Percentiles rank a stretch among this genome's conserved stretches.
Evolutionary conservation across 176 grass and related monocot species (phyloP).

Genomic region (Typha latifolia): DNA sequence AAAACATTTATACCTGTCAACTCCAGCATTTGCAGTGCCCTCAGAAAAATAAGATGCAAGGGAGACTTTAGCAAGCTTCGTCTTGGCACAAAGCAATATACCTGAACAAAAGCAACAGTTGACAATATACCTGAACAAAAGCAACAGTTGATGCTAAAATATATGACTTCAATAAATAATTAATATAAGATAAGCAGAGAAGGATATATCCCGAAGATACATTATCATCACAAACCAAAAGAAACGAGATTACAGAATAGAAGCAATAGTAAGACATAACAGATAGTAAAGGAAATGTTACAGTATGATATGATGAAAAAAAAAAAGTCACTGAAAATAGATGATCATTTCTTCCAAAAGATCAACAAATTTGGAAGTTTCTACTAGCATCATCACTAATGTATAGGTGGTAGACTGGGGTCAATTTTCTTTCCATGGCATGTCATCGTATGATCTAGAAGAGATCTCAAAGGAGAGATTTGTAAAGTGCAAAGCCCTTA

Average conservation of each 20-base stretch:
- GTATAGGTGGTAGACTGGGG: too few relatives aligned
- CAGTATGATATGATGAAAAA: too few relatives aligned
- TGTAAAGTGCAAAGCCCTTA: too few relatives aligned
- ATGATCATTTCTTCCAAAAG: too few relatives aligned
- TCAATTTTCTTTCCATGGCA: too few relatives aligned
- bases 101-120: slow-evolving; percentile 34
- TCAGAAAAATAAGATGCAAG: slow-evolving; percentile 89
- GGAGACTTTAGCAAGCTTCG: slow-evolving; percentile 65
- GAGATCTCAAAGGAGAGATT: too few relatives aligned
- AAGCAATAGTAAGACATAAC: too few relatives aligned
- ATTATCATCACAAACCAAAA: neutral
- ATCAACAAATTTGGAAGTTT: too few relatives aligned
- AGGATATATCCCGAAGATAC: neutral
- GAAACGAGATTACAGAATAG: neutral
- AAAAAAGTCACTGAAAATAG: too few relatives aligned
- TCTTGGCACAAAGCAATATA: slow-evolving; percentile 87
- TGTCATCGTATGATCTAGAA: too few relatives aligned
- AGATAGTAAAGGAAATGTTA: too few relatives aligned
- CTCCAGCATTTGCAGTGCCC: slow-evolving; percentile 41
- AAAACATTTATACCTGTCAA: slow-evolving; percentile 30
- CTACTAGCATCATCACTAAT: too few relatives aligned
- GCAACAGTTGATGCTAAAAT: slow-evolving; percentile 2
- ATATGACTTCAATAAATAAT: neutral
- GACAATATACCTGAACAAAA: slow-evolving; percentile 52
- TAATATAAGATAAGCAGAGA: neutral